phyloP scores from a whole-genome alignment of 1,284 basidiomycete genomes.

The Earliella scabrosa region DNA sequence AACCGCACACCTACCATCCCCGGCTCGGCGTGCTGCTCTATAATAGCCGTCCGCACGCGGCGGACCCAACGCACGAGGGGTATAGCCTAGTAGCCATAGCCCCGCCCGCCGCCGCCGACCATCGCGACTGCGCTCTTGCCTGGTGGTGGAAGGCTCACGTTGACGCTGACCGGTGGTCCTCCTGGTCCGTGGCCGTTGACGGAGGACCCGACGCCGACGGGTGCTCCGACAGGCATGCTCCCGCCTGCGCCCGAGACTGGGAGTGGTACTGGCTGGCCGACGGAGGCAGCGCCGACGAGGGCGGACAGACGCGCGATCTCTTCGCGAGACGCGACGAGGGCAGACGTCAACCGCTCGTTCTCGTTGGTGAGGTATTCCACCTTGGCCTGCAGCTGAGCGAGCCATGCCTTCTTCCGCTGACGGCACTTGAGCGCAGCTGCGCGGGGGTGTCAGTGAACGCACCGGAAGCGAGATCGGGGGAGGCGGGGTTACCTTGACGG shows the following conservation, averaged over 20 bases:
- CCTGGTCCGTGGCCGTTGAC: constrained; percentile 28
- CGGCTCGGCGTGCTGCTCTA: constrained; percentile 12
- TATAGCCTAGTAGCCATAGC: constrained; percentile 32
- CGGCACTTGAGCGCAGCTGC: constrained; percentile 97
- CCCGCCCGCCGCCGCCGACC: constrained; percentile 31
- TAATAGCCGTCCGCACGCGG: background rate
- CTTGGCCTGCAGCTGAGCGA: constrained; percentile 90
- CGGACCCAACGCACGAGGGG: constrained; percentile 55
- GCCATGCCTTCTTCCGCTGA: constrained; percentile 98
- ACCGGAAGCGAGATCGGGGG: background rate
- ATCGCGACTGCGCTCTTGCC: constrained; percentile 33
- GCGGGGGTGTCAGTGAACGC: background rate
- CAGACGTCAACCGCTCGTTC: constrained; percentile 88
- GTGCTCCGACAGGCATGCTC: constrained; percentile 12
- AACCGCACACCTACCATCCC: constrained; percentile 1
- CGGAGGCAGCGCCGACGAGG: constrained; percentile 67
- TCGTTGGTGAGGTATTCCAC: constrained; percentile 90
- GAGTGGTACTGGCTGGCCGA: constrained; percentile 37
- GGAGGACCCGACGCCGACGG: constrained; percentile 31
- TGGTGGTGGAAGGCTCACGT: constrained; percentile 42
- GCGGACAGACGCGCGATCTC: constrained; percentile 79
- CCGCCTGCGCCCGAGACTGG: constrained; percentile 24
- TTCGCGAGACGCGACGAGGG: constrained; percentile 78
- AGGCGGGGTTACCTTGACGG: constrained; percentile 78
- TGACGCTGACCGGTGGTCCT: constrained; percentile 47